Conservation (phyloP, 139 green algal species). For the Trebouxia sp. region DNA sequence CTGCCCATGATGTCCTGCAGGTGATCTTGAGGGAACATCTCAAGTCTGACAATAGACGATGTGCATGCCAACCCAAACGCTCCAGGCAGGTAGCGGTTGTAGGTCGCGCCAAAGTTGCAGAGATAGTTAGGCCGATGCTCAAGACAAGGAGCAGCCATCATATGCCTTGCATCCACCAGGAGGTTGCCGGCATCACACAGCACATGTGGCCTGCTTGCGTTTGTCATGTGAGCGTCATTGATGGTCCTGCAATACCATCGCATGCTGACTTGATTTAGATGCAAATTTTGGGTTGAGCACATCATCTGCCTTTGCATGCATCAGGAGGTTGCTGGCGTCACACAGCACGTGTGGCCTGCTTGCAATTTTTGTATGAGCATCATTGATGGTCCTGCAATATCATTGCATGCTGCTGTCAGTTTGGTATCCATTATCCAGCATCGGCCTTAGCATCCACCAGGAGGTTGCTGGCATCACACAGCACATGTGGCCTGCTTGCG, state of each 20-base stretch:
- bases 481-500: conserved; percentile 35
- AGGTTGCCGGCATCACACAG: conserved; percentile 44
- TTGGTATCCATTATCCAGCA: not conserved
- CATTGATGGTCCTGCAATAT: conserved; percentile 25
- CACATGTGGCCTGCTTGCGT: conserved; percentile 35
- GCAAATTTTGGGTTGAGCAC: not conserved
- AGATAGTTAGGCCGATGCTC: conserved; percentile 34
- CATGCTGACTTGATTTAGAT: not conserved
- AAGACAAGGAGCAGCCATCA: conserved; percentile 32
- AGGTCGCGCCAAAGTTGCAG: conserved; percentile 29
- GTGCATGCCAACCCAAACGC: conserved; percentile 36
- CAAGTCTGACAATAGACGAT: conserved; percentile 30
- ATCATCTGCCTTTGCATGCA: conserved; percentile 35
- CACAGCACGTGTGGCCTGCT: conserved; percentile 44
- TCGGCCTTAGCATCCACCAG: conserved; percentile 32
- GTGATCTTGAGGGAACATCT: conserved; percentile 39
- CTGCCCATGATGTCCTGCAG: conserved; percentile 44
- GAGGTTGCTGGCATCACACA: conserved; percentile 43
- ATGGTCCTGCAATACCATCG: not conserved
- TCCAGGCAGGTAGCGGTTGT: conserved; percentile 36
- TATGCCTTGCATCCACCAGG: conserved; percentile 32
- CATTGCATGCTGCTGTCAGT: not conserved
- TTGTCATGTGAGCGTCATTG: conserved; percentile 41
- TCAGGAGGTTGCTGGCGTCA: conserved; percentile 34
- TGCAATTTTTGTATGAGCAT: conserved; percentile 35